Conservation (phyloP, 352 stramenopile species). For the Pythium chondricola region DNA sequence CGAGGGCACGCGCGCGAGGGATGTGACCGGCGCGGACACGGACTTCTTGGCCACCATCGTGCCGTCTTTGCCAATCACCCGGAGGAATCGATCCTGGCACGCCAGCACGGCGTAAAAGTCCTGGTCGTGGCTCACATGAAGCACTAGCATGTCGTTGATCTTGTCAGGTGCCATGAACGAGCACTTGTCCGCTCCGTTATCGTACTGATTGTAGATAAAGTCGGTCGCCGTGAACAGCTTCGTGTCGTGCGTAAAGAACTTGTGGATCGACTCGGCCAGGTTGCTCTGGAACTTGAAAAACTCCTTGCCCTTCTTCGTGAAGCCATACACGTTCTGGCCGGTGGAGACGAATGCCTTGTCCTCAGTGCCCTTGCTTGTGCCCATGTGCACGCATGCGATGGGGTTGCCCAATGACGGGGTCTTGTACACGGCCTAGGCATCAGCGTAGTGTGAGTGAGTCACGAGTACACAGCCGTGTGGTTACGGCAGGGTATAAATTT, state of each 20-base stretch:
- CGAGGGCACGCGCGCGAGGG: slow-evolving; percentile 30
- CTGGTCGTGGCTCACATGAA: slow-evolving; percentile 48
- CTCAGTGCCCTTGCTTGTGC: slow-evolving; percentile 59
- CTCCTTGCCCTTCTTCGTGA: slow-evolving; percentile 84
- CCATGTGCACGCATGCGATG: slow-evolving; percentile 67
- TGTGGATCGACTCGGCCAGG: slow-evolving; percentile 69
- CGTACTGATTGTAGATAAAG: slow-evolving; percentile 80
- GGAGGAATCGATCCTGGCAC: slow-evolving; percentile 68
- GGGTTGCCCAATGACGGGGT: slow-evolving; percentile 40
- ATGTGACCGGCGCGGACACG: slow-evolving; percentile 39
- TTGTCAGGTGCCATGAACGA: slow-evolving; percentile 72
- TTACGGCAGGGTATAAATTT: too few relatives aligned
- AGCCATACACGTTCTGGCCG: slow-evolving; percentile 58
- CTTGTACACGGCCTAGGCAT: slow-evolving; percentile 73
- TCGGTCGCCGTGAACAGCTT: slow-evolving; percentile 73
- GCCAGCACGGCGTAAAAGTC: slow-evolving; percentile 59
- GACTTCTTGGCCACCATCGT: slow-evolving; percentile 58
- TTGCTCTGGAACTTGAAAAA: slow-evolving; percentile 87
- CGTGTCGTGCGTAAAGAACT: slow-evolving; percentile 58
- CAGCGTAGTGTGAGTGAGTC: too few relatives aligned
- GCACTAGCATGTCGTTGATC: slow-evolving; percentile 74
- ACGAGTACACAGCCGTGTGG: too few relatives aligned
- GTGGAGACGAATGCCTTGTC: slow-evolving; percentile 72
- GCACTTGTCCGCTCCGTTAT: slow-evolving; percentile 70
- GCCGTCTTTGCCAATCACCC: slow-evolving; percentile 48